A percentile compares a stretch with the other conserved stretches of the same genome.
Conservation (phyloP, 192 early-diverging fungal genomes). For the Backusella parvicylindrica region DNA sequence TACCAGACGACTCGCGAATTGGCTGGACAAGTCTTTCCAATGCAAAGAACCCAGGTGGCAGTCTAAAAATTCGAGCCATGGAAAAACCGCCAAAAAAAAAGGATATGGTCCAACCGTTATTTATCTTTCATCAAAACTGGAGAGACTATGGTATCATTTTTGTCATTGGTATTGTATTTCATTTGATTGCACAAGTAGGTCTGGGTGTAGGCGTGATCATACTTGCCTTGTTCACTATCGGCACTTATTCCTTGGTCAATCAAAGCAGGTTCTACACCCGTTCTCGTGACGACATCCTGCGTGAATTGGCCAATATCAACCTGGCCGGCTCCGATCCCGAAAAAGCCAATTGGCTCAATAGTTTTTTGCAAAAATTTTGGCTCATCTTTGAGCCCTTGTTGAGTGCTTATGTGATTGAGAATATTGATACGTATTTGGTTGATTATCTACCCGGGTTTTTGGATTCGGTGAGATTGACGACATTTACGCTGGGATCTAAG, state of each 20-base stretch:
- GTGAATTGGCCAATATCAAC: conserved; percentile 37
- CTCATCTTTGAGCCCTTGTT: conserved; percentile 74
- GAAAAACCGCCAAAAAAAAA: conserved; percentile 5
- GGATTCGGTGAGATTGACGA: conserved; percentile 56
- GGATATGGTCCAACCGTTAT: background rate
- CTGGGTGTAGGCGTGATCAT: background rate
- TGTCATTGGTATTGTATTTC: conserved; percentile 5
- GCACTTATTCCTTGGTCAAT: conserved; percentile 49
- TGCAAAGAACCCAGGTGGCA: conserved; percentile 23
- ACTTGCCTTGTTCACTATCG: conserved; percentile 13
- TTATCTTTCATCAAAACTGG: conserved; percentile 8
- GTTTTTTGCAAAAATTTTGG: conserved; percentile 75
- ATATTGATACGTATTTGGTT: conserved; percentile 61
- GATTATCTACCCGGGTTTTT: conserved; percentile 63
- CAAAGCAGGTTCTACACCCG: conserved; percentile 43
- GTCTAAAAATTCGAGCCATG: conserved; percentile 3
- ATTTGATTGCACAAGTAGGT: background rate
- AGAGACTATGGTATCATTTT: conserved; percentile 13
- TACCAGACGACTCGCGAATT: conserved; percentile 20
- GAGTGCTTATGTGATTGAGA: conserved; percentile 59
- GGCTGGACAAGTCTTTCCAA: conserved; percentile 32
- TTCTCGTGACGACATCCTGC: conserved; percentile 52
- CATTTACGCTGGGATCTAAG: conserved; percentile 63
- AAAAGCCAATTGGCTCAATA: conserved; percentile 74
- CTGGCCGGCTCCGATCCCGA: conserved; percentile 45